Percentiles rank a stretch among this genome's conserved stretches.
Evolutionary conservation across 495 filamentous ascomycete genomes (phyloP).

Genomic region (Aspergillus leporis): DNA sequence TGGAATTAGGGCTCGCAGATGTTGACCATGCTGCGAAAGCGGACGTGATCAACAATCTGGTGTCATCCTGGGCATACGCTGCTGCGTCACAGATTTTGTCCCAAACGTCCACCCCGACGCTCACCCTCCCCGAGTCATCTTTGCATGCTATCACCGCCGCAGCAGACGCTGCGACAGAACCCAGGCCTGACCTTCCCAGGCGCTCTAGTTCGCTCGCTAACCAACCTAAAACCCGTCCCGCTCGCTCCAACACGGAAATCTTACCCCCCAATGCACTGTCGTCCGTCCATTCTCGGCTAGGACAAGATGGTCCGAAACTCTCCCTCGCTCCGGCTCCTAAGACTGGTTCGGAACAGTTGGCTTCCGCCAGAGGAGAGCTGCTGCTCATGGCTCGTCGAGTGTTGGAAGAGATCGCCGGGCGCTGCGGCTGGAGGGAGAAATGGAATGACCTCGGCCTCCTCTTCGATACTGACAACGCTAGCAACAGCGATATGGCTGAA

Average conservation of each 20-base stretch:
- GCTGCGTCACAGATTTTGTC: constrained; percentile 74
- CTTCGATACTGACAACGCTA: constrained; percentile 54
- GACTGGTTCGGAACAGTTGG: constrained; percentile 78
- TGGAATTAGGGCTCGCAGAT: constrained; percentile 45
- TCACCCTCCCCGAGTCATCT: constrained; percentile 65
- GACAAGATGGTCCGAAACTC: constrained; percentile 32
- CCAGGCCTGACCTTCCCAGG: constrained; percentile 44
- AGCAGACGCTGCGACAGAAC: constrained; percentile 37
- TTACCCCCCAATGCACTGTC: constrained; percentile 22
- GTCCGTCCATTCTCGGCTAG: constrained; percentile 26
- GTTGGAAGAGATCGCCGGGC: constrained; percentile 70
- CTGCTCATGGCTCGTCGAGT: constrained; percentile 76
- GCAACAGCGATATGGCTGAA: constrained; percentile 49
- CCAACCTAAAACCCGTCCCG: constrained; percentile 22
- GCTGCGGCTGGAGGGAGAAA: constrained; percentile 73
- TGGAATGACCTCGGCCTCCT: constrained; percentile 64
- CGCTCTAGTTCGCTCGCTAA: constrained; percentile 47
- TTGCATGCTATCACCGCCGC: constrained; percentile 34
- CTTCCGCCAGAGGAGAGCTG: constrained; percentile 77
- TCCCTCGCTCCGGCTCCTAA: constrained; percentile 38
- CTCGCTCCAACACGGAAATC: constrained; percentile 37
- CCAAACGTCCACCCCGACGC: constrained; percentile 69
- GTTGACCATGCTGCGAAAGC: constrained; percentile 34
- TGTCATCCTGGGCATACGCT: constrained; percentile 82
- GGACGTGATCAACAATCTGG: constrained; percentile 74